Evolutionary conservation across 140 eudicot genomes (phyloP), one percentile per base, ranked within the genome.

Genomic region (Cichorium intybus): DNA sequence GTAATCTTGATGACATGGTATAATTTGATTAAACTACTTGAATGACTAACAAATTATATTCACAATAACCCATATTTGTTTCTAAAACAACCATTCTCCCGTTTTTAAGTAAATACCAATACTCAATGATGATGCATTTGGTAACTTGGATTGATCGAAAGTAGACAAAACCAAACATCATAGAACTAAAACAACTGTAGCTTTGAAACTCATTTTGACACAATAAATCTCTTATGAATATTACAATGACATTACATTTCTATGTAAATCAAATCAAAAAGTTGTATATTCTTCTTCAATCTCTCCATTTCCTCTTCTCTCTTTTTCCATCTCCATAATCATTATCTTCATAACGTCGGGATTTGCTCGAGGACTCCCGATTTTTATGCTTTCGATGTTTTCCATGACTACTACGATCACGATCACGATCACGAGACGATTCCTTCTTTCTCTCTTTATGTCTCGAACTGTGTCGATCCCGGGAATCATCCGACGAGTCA

Each of bases 331-430:
- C 86, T 61, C 69, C 63, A 17, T 64, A 74, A 17, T 67, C 87
- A 68, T 75, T 85, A 66, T 64, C 82, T 24, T 72, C 62, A 59
- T 74, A 81, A 71, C 70, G 95, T 41, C 90, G 79, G 17, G 75
- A 74, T 72, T 84, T 81, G 59, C 78, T 46, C 0, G 95, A 74
- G 8, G 90, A 82, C 21, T 70, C 82, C 46, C 72, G 70, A 43
- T 71, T 68, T 77, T 81, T 79, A 64, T 83, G 81, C 58, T 77
- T 83, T 24, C 77, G 78, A 76, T 81, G 89, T 83, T 81, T 85
- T 0, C 96, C 81, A 65, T 64, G 87, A 57, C 82, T 88, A 71
- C 80, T 88, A 60, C 83, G 77, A n/a, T n/a, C n/a, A n/a, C n/a
- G n/a, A n/a, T 73, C 60, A n/a, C 73, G 70, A 17, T 76, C 82